Evolutionary conservation across 768 basidiomycete species (phyloP), one percentile per base, ranked within the genome.

Genomic region (Austroboletus festivus): DNA sequence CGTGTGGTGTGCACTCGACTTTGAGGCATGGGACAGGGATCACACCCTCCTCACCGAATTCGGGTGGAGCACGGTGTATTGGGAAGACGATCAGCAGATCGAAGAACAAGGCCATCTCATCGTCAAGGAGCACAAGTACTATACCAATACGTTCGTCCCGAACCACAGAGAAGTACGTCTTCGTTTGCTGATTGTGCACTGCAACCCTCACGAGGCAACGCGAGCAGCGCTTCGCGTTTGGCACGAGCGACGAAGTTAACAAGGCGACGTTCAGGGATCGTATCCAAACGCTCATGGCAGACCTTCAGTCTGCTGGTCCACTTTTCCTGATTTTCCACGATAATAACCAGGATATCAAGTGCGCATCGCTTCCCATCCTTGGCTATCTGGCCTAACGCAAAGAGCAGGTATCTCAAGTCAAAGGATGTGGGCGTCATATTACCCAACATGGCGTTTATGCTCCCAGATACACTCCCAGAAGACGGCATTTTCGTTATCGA

Each of bases 261-360:
- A 78, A 73, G 61, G 58, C 68, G 1, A 63, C 62, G 4, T 78
- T 91, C 64, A 82, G 79, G 56, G 48, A 63, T 15, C 76, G 71
- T 41, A 75, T 91, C 50, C 67, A 64, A 47, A 58, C 68, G 5
- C 63, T 88, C 28, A 42, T 87, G 42, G 54, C 63, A 2, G 51
- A 63, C 3, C 63, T 79, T 43, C 52, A 61, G 12, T 51, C 62
- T 15, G 56, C 67, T 20, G 85, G 86, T 3, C 84, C 87, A 0
- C 66, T 92, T 16, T 89, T 83, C 61, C 74, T 93, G 37, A 77
- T 93, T 12, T 89, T 93, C 63, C 92, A 94, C 63, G 89, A 90
- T 62, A 73, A 78, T 41, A 77, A 69, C 49, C 81, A 86, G 54
- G 91, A 94, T 65, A 74, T 92, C 66, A 88, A 86, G 85, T 87